Conservation (phyloP, 148 eudicot species). For the Rhododendron henanense region DNA sequence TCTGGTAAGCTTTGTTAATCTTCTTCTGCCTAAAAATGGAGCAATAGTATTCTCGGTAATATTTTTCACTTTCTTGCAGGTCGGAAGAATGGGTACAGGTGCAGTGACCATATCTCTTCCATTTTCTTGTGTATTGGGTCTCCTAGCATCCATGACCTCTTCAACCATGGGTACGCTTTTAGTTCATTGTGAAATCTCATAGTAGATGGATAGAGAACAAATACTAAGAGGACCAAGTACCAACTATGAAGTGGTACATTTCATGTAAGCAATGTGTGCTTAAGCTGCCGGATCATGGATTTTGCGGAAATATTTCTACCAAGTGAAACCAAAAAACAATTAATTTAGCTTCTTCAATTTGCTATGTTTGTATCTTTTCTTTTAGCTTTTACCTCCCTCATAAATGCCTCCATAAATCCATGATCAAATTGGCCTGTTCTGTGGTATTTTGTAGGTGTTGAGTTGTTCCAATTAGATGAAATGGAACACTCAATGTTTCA, state of each 20-base stretch:
- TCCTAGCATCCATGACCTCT: conserved; percentile 79
- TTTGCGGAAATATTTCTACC: not conserved
- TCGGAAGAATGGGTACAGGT: conserved; percentile 65
- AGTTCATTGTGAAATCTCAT: not conserved
- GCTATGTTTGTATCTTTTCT: not conserved
- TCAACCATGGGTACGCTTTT: conserved; percentile 74
- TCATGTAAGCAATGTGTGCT: not conserved
- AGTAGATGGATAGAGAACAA: not conserved
- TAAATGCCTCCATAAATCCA: not conserved
- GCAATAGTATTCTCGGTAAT: not conserved
- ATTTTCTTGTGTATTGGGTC: conserved; percentile 80
- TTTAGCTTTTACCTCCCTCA: not conserved
- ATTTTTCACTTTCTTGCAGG: conserved; percentile 35
- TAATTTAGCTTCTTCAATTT: not conserved
- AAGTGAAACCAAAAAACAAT: not conserved
- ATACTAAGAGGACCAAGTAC: not conserved
- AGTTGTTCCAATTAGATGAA: not conserved
- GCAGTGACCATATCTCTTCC: conserved; percentile 90
- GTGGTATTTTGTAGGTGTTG: not conserved
- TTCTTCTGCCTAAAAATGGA: not conserved
- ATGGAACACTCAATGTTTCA: not conserved
- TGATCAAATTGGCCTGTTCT: not conserved
- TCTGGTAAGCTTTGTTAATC: conserved; percentile 23
- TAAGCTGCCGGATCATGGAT: not conserved
- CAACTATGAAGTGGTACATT: not conserved